Conservation (phyloP, 2,329 filamentous ascomycete species). For the Alternaria postmessia region DNA sequence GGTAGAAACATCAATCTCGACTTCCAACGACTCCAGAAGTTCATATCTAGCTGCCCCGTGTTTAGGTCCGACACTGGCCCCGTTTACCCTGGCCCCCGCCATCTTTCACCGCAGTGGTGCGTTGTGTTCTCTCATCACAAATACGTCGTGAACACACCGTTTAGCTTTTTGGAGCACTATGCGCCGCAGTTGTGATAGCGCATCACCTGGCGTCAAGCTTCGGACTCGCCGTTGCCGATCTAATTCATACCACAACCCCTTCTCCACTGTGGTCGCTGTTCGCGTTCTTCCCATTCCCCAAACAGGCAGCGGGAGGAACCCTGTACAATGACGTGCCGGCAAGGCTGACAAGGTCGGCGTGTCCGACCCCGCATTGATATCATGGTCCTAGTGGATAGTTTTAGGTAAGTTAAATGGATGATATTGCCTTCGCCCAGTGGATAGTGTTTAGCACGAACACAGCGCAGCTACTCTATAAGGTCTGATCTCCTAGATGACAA, state of each 20-base stretch:
- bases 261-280: background rate
- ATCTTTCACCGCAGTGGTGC: background rate
- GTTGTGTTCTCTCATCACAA: background rate
- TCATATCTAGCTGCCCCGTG: background rate
- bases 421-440: background rate
- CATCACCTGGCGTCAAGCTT: background rate
- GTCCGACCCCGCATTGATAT: background rate
- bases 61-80: background rate
- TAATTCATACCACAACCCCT: background rate
- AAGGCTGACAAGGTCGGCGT: background rate
- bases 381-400: background rate
- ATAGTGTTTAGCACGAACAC: background rate
- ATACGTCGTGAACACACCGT: background rate
- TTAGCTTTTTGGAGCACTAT: background rate
- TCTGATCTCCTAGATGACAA: background rate
- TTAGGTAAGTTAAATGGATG: background rate
- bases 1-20: background rate
- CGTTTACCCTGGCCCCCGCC: background rate
- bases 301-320: background rate
- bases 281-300: background rate
- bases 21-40: too few species aligned
- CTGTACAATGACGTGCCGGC: background rate
- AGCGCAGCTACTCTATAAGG: background rate
- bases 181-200: background rate
- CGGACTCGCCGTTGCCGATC: background rate